Base-by-base conservation (phyloP, 306 rosid species). In the Citrullus mucosospermus region DNA sequence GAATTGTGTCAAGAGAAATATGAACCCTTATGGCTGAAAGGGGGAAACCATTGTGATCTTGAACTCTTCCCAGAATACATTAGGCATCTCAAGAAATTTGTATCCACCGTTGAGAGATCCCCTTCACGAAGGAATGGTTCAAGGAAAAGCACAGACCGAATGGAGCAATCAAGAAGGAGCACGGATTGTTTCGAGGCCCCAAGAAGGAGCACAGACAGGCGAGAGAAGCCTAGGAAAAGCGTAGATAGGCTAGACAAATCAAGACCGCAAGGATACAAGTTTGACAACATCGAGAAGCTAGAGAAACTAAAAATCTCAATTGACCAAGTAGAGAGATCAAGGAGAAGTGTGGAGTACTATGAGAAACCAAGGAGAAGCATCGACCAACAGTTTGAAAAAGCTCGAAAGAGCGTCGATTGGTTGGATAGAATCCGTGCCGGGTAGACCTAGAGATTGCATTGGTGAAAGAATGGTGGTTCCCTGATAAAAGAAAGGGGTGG, bases 1-100 rank as follows among this genome's bases (percentile, higher is more conserved):
- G 87, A 89, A 83, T 83, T 91, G 14, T 91, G 98, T 70, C 92
- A 88, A 83, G 96, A 91, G 85, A 93, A 93, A 85, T 93, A 91
- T 6, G 97, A 93, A 82, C 98, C 98, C 30, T 80, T 93, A 20
- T 93, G 98, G 96, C 88, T 93, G 80, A 91, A 86, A 86, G 96
- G 90, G 22, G 98, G 98, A 84, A 93, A 86, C n/a, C 98, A 93
- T 84, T 93, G 98, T 83, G 88, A 93, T 85, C 85, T 93, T 83
- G 98, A 93, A 79, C 91, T 89, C 44, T 88, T 83, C 84, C 98
- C 96, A 0, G 97, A 88, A 78, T 93, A 88, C 79, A 73, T 88
- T 39, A 85, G 89, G 80, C 97, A 91, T 85, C 78, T 88, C 85
- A 86, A 84, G 80, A 90, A 90, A 85, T 92, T 88, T 83, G 80